Conservation (phyloP, 805 yeast species). For the Candida parachauliodes region DNA sequence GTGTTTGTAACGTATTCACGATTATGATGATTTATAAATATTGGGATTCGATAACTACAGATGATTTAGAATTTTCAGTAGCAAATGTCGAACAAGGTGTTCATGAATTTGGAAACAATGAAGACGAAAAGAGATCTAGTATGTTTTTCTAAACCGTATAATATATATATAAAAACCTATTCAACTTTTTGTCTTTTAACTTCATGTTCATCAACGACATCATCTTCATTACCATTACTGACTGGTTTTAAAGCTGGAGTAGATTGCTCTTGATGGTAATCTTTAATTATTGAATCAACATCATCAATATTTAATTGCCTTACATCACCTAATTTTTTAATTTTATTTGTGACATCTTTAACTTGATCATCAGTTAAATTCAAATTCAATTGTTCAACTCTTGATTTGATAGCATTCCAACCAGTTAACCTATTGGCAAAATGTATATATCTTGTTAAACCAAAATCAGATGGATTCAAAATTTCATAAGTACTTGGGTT, state of each 20-base stretch:
- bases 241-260: conserved; percentile 28
- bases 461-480: conserved; percentile 55
- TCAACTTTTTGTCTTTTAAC: conserved; percentile 34
- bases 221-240: conserved; percentile 18
- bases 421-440: conserved; percentile 61
- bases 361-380: conserved; percentile 54
- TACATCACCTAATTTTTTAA: conserved; percentile 56
- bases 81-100: conserved; percentile 41
- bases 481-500: conserved; percentile 64
- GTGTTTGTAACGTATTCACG: conserved; percentile 74
- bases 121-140: conserved; percentile 11
- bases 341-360: conserved; percentile 52
- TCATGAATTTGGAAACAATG: conserved; percentile 18
- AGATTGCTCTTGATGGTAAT: conserved; percentile 42
- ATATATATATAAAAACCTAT: not conserved
- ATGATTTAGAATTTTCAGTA: conserved; percentile 89
- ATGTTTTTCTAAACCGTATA: conserved; percentile 10
- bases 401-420: conserved; percentile 60
- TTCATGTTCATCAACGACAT: conserved; percentile 27
- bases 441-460: conserved; percentile 58
- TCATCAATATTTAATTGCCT: conserved; percentile 59
- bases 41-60: conserved; percentile 95
- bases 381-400: conserved; percentile 59
- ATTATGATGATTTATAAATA: conserved; percentile 94
- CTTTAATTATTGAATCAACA: conserved; percentile 57